Evolutionary conservation across 345 rosid genomes (phyloP), one percentile per base, ranked within the genome.

Genomic region (Citrus maxima): DNA sequence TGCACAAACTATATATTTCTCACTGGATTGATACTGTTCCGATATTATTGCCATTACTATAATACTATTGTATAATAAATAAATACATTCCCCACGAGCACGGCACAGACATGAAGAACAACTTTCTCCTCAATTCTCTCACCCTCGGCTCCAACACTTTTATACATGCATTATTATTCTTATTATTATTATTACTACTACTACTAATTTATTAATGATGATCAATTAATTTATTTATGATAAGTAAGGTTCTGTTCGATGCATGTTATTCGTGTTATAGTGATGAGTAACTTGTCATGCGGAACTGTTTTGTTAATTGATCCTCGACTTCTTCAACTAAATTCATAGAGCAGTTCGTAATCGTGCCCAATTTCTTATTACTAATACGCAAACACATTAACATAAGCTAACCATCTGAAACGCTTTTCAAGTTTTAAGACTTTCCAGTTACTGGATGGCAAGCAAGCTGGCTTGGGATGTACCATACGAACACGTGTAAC

Each of bases 41-140:
- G 22, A 38, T 38, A 38, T 38, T 38, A 19, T 42, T 72, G 25
- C 30, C 35, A 35, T 46, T 32, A 16, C 34, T n/a, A n/a, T 30
- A 70, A 70, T 21, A 51, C 24, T 63, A 78, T 42, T 42, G 51
- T 42, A 42, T 42, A 42, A 42, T 65, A 42, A 70, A 51, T 4
- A 14, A 14, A 14, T 24, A 40, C 73, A 66, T 51, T 58, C 74
- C 77, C 63, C 19, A 60, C 51, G 76, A 69, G 75, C 79, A 80
- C 77, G 89, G 73, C 67, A 70, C 84, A 78, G 85, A 82, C 81
- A 82, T 10, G 55, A 65, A 25, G 68, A 82, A 46, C 82, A 80
- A 74, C 76, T 84, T 84, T 74, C 82, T 79, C 85, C 89, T 73
- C 76, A 79, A 79, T 84, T 86, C 77, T 79, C 84, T 82, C 86